A percentile compares a stretch with the other conserved stretches of the same genome.
Conservation (phyloP, 257 asterid genomes). For the Oldenlandia corymbosa region DNA sequence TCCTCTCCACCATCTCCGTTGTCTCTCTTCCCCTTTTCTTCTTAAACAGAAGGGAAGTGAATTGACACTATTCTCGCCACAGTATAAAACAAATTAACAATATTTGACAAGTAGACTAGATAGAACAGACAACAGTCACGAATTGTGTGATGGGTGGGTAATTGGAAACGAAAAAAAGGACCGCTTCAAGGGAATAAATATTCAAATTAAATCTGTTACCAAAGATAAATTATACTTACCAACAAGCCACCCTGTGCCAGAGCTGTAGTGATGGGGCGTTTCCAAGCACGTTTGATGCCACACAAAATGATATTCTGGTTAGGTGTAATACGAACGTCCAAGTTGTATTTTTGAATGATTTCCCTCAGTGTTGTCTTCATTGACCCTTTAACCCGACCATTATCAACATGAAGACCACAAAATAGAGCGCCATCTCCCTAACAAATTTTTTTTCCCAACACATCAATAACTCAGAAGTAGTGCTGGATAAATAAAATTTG, state of each 20-base stretch:
- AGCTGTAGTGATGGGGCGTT: conserved; percentile 69
- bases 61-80: too few relatives aligned
- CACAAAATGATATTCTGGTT: conserved; percentile 87
- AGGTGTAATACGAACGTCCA: conserved; percentile 87
- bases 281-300: conserved; percentile 73
- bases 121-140: too few relatives aligned
- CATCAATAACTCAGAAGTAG: background rate
- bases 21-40: too few relatives aligned
- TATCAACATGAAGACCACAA: conserved; percentile 95
- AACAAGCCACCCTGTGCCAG: conserved; percentile 96
- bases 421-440: conserved; percentile 89
- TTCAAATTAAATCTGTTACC: background rate
- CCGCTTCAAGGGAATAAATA: background rate
- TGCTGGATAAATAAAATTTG: background rate
- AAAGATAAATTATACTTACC: conserved; percentile 33
- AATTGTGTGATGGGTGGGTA: too few relatives aligned
- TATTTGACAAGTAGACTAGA: too few relatives aligned
- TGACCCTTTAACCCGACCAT: conserved; percentile 72
- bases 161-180: background rate
- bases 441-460: conserved; percentile 10
- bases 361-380: conserved; percentile 83
- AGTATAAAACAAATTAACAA: too few relatives aligned
- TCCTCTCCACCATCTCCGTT: too few relatives aligned
- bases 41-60: too few relatives aligned
- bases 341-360: conserved; percentile 75